Conservation (phyloP, 176 grass and related monocot species). For the Oryza coarctata region DNA sequence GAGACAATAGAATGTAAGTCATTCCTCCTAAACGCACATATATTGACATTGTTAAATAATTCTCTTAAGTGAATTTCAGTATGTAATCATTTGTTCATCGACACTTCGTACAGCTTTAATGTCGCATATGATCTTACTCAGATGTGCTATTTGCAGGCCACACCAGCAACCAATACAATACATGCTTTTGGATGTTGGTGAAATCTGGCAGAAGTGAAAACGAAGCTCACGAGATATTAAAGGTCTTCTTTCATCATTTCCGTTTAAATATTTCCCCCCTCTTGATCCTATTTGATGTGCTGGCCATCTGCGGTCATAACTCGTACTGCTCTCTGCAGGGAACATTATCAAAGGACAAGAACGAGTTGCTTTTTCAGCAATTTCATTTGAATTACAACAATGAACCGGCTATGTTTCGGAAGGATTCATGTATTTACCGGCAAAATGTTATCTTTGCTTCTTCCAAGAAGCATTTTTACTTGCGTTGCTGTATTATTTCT, state of each 20-base stretch:
- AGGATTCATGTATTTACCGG: conserved; percentile 66
- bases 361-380: conserved; percentile 84
- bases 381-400: conserved; percentile 88
- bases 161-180: conserved; percentile 75
- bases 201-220: conserved; percentile 74
- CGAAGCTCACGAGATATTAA: conserved; percentile 66
- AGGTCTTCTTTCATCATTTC: conserved; percentile 56
- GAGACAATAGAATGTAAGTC: conserved; percentile 88
- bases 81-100: conserved; percentile 7
- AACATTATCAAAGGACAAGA: conserved; percentile 84
- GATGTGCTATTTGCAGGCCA: conserved; percentile 53
- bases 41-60: background rate
- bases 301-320: conserved; percentile 17
- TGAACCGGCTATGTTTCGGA: conserved; percentile 65
- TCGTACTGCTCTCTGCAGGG: conserved; percentile 44
- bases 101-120: background rate
- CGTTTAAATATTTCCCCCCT: background rate
- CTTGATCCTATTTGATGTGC: conserved; percentile 18
- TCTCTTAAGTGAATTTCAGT: background rate
- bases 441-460: conserved; percentile 29
- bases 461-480: conserved; percentile 1
- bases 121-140: background rate
- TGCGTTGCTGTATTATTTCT: background rate
- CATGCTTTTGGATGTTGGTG: conserved; percentile 87
- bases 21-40: background rate